Percentiles rank a stretch among this genome's conserved stretches.
Conservation (phyloP, 257 asterid genomes). For the Solanum pimpinellifolium region DNA sequence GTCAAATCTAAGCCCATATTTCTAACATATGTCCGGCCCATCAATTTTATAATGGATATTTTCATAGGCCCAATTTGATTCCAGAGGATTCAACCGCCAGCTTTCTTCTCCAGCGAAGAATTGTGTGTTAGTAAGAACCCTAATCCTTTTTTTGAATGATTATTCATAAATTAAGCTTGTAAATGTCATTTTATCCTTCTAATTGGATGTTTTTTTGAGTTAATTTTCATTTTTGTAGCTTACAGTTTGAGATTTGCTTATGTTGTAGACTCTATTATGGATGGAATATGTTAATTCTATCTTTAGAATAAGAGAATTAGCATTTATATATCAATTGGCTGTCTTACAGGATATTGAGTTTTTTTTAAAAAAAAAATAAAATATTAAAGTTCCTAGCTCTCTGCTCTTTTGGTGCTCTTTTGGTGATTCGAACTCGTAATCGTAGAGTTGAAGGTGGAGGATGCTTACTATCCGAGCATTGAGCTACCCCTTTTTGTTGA, state of each 20-base stretch:
- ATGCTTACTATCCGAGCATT: not conserved
- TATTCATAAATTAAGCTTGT: not conserved
- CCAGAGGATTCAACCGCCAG: not conserved
- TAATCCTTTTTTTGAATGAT: not conserved
- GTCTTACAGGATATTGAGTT: not conserved
- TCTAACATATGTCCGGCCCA: not conserved
- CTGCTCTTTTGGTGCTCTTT: not conserved
- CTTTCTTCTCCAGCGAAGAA: not conserved
- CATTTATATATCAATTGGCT: not conserved
- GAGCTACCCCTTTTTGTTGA: not conserved
- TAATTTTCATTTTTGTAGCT: not conserved
- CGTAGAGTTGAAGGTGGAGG: not conserved
- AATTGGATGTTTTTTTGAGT: not conserved
- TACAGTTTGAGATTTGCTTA: not conserved
- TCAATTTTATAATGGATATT: not conserved
- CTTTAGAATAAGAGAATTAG: not conserved
- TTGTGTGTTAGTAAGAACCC: not conserved
- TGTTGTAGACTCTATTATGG: not conserved
- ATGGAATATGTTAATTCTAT: not conserved
- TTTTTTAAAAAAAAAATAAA: too few relatives aligned
- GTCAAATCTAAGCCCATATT: not conserved
- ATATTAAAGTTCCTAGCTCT: not conserved
- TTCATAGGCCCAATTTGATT: not conserved
- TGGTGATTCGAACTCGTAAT: not conserved
- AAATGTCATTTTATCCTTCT: not conserved